These are phyloP conservation scores for Fusarium devonianum DNA, from an alignment of 2,329 filamentous ascomycete genomes.

Conservation along the genomic window DNA sequence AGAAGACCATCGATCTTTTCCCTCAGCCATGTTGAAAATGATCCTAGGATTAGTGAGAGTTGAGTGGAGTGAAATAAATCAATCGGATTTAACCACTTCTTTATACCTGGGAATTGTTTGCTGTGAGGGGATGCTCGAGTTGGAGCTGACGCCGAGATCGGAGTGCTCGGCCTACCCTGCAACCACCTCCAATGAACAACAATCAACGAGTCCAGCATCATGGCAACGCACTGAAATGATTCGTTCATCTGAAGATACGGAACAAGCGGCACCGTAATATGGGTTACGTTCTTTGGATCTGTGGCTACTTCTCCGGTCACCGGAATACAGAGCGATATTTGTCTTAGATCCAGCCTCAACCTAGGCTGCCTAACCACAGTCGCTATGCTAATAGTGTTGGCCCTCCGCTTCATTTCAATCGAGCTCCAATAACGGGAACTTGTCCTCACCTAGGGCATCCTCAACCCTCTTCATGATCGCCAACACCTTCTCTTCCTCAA, in stretches of 20 bases:
- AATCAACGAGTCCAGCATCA: constrained; percentile 8
- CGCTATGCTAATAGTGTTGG: background rate
- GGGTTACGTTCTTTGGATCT: background rate
- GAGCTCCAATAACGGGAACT: constrained; percentile 59
- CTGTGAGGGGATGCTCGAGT: constrained; percentile 26
- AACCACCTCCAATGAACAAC: constrained; percentile 11
- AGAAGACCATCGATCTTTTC: constrained; percentile 42
- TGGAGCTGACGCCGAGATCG: constrained; percentile 34
- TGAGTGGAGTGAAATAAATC: background rate
- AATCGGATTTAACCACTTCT: background rate
- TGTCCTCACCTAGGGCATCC: constrained; percentile 69
- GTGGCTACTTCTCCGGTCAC: background rate
- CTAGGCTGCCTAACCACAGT: too few relatives aligned
- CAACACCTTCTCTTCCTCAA: constrained; percentile 89
- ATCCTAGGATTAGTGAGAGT: background rate
- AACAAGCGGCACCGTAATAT: background rate
- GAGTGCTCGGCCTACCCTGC: constrained; percentile 19
- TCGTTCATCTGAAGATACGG: constrained; percentile 9
- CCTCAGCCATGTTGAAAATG: constrained; percentile 29
- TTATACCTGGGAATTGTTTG: constrained; percentile 25
- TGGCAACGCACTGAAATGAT: constrained; percentile 24
- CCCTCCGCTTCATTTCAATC: constrained; percentile 45
- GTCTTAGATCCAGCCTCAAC: background rate
- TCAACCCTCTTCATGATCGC: constrained; percentile 82
- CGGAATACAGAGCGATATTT: background rate